Evolutionary conservation across 2,329 filamentous ascomycete species (phyloP).

Genomic region (Sporothrix pseudoabietina): DNA sequence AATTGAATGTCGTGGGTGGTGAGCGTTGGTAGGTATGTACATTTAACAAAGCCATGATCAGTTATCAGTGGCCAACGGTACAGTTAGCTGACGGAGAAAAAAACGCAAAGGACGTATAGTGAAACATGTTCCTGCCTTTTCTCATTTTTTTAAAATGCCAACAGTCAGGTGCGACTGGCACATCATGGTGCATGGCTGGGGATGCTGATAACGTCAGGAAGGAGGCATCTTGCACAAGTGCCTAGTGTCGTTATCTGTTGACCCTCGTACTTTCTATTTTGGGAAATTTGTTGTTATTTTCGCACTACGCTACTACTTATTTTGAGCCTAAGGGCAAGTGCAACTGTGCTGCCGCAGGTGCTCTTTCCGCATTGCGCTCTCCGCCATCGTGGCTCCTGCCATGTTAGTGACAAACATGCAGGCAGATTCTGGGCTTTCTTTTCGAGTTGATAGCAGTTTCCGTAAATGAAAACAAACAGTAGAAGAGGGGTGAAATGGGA

Average conservation of each 20-base stretch:
- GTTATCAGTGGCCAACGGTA: not conserved
- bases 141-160: not conserved
- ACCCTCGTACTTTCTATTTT: constrained; percentile 3
- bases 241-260: not conserved
- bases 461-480: not conserved
- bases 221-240: not conserved
- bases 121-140: not conserved
- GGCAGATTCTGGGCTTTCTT: not conserved
- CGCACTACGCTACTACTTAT: not conserved
- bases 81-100: not conserved
- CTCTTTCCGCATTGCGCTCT: constrained; percentile 6
- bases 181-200: not conserved
- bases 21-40: not conserved
- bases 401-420: not conserved
- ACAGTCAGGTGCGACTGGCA: not conserved
- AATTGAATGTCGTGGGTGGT: not conserved
- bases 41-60: no score
- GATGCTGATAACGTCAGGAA: not conserved
- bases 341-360: not conserved
- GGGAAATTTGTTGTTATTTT: not conserved
- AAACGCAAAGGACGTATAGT: not conserved
- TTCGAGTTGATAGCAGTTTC: not conserved
- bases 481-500: not conserved
- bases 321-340: not conserved
- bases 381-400: constrained; percentile 20